A percentile compares a stretch with the other conserved stretches of the same genome.
Evolutionary conservation across 176 grass and related monocot species (phyloP).

Genomic region (Secale cereale): DNA sequence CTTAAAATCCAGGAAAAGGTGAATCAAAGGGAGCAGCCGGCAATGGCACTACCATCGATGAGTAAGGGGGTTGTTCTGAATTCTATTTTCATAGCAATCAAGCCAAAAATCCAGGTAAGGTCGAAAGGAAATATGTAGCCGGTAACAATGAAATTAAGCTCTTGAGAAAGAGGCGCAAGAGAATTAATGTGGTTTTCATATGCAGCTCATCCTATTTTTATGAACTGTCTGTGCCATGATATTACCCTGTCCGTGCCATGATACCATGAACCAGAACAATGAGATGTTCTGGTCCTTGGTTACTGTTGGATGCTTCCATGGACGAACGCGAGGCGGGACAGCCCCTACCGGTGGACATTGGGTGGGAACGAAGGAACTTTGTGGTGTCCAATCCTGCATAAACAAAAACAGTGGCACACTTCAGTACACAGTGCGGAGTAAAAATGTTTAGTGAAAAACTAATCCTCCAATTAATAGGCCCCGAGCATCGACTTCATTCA

Average conservation of each 20-base stretch:
- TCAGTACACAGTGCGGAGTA: no score
- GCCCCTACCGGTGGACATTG: background rate
- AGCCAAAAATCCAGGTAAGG: no score
- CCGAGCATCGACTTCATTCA: background rate
- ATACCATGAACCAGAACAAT: conserved; percentile 88
- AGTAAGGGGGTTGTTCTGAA: no score
- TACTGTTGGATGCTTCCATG: conserved; percentile 26
- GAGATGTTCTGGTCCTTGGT: conserved; percentile 67
- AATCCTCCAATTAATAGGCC: background rate
- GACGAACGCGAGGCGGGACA: conserved; percentile 3
- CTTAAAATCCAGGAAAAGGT: no score
- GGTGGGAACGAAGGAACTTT: background rate
- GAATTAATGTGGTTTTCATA: background rate
- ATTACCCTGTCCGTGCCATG: no score
- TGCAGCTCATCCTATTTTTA: background rate
- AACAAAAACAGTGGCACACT: background rate
- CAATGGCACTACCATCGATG: no score
- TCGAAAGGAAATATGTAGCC: no score
- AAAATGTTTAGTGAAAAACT: background rate
- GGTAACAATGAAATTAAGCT: no score
- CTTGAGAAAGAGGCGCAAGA: background rate
- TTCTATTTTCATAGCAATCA: no score
- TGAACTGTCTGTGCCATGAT: no score
- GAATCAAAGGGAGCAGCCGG: no score
- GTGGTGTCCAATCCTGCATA: conserved; percentile 3